Percentiles rank a stretch among this genome's conserved stretches.
phyloP scores from a whole-genome alignment of 108 stramenopile genomes.

The Nannochloropsis oceanica region DNA sequence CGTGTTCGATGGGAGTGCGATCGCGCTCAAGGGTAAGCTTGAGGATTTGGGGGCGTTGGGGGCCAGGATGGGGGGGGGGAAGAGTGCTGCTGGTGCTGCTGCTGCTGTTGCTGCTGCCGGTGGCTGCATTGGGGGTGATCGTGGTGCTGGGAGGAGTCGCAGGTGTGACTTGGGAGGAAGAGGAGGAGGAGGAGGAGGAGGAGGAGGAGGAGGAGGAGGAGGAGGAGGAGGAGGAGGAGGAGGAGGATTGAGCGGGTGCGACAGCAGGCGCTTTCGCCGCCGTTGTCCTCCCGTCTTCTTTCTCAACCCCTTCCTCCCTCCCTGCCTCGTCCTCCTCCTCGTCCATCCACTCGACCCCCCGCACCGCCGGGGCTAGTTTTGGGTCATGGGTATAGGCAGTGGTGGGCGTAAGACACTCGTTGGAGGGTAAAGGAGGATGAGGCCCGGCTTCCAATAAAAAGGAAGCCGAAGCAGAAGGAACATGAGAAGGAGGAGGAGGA shows the following conservation, averaged over 20 bases:
- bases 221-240: neutral
- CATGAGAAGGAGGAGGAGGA: neutral
- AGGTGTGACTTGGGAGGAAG: neutral
- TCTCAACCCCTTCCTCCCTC: neutral
- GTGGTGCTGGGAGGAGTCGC: neutral
- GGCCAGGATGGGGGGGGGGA: neutral
- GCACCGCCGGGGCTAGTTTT: neutral
- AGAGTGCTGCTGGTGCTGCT: neutral
- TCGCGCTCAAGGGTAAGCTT: neutral
- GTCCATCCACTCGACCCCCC: neutral
- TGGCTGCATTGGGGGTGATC: neutral
- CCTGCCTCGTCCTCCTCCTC: neutral
- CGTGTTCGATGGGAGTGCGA: neutral
- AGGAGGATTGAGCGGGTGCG: no score
- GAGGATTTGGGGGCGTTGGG: neutral
- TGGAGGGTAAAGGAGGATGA: neutral
- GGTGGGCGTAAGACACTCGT: neutral
- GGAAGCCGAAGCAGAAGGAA: neutral
- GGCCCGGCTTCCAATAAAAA: neutral
- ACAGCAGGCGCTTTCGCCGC: neutral
- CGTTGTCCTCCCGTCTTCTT: neutral
- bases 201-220: neutral
- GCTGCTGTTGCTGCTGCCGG: neutral
- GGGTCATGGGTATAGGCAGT: neutral
- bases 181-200: neutral